These are phyloP conservation scores for Phenoliferia sp. DNA, from an alignment of 1,284 basidiomycete genomes.

Conservation along the genomic window DNA sequence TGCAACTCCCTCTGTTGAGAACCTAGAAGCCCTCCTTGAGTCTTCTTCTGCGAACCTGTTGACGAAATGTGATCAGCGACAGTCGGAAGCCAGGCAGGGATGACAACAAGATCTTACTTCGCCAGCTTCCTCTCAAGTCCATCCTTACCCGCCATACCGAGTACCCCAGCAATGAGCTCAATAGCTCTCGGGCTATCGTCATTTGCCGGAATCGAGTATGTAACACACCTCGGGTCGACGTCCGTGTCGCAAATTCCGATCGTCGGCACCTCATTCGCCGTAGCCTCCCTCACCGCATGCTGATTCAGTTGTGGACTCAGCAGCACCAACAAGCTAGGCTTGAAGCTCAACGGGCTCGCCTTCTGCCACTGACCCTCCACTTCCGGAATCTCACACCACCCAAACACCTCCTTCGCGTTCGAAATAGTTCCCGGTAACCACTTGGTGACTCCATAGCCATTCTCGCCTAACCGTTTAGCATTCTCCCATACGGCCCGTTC, in stretches of 20 bases:
- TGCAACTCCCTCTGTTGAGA: not conserved
- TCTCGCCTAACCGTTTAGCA: constrained; percentile 65
- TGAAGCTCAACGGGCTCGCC: constrained; percentile 27
- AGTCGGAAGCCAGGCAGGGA: not conserved
- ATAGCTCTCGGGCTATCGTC: constrained; percentile 88
- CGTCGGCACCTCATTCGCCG: constrained; percentile 45
- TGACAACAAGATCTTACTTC: constrained; percentile 5
- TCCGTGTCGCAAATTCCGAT: constrained; percentile 81
- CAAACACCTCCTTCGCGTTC: constrained; percentile 62
- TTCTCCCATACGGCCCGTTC: constrained; percentile 64
- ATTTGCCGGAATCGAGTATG: constrained; percentile 97
- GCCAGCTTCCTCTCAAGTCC: constrained; percentile 47
- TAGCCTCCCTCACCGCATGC: constrained; percentile 45
- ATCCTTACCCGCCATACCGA: constrained; percentile 86
- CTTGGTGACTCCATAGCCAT: constrained; percentile 74
- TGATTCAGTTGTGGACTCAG: constrained; percentile 34
- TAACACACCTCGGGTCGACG: constrained; percentile 90
- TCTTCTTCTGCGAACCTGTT: not conserved
- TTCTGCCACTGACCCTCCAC: not conserved
- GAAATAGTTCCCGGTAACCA: constrained; percentile 95
- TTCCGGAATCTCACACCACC: constrained; percentile 26
- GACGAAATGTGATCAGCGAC: not conserved
- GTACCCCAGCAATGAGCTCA: constrained; percentile 81
- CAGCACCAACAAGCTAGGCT: constrained; percentile 36
- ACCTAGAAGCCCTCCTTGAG: not conserved